phyloP scores from a whole-genome alignment of 148 eudicot genomes.

The Euryodendron excelsum region DNA sequence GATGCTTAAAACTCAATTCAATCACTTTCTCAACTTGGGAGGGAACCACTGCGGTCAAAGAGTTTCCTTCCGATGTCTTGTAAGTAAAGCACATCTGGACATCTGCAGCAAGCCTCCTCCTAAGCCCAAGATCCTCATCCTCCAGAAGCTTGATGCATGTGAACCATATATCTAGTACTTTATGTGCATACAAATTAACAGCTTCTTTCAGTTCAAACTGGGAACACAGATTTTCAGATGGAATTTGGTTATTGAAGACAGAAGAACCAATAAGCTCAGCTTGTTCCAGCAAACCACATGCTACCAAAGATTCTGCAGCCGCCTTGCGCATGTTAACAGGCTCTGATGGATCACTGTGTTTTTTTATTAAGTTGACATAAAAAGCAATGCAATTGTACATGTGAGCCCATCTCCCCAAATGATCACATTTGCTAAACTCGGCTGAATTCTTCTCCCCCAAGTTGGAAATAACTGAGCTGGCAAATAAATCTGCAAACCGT shows the following conservation, averaged over 20 bases:
- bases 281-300: slow-evolving; percentile 79
- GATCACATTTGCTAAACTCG: slow-evolving; percentile 25
- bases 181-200: slow-evolving; percentile 45
- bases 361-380: slow-evolving; percentile 51
- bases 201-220: slow-evolving; percentile 29
- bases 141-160: slow-evolving; percentile 82
- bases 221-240: slow-evolving; percentile 27
- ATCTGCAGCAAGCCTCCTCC: slow-evolving; percentile 62
- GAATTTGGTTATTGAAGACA: slow-evolving; percentile 30
- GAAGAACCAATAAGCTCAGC: slow-evolving; percentile 49
- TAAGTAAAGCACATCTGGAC: slow-evolving; percentile 62
- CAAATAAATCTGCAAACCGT: slow-evolving; percentile 33
- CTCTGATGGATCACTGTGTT: slow-evolving; percentile 73
- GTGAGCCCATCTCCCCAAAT: slow-evolving; percentile 24
- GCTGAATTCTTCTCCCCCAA: not conserved
- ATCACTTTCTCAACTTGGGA: slow-evolving; percentile 91
- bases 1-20: slow-evolving; percentile 66
- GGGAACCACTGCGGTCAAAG: slow-evolving; percentile 44
- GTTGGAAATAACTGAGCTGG: slow-evolving; percentile 27
- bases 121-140: slow-evolving; percentile 75
- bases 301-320: slow-evolving; percentile 78
- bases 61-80: slow-evolving; percentile 22
- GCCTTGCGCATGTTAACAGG: slow-evolving; percentile 80
- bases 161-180: slow-evolving; percentile 67
- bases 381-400: slow-evolving; percentile 50